A percentile compares a stretch with the other conserved stretches of the same genome.
Conservation (phyloP, 345 rosid genomes). For the Eucalyptus cloeziana region DNA sequence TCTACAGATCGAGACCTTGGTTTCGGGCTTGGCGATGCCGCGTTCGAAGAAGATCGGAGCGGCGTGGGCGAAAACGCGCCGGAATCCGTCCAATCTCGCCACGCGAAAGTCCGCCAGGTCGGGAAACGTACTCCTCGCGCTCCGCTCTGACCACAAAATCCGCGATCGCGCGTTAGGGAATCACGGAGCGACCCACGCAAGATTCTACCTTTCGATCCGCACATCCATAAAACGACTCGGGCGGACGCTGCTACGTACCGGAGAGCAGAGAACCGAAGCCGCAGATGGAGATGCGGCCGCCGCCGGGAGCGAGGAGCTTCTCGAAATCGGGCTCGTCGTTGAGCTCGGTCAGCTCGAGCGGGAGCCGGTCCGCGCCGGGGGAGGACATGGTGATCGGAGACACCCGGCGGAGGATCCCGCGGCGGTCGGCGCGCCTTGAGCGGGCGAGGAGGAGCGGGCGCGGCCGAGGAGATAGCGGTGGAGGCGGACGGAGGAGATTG, state of each 20-base stretch:
- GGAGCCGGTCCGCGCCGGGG: background rate
- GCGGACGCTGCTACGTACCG: slow-evolving; percentile 11
- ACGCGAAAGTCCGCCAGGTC: slow-evolving; percentile 68
- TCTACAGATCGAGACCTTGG: slow-evolving; percentile 36
- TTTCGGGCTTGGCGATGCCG: slow-evolving; percentile 80
- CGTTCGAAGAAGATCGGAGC: slow-evolving; percentile 96
- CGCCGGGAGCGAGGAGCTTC: slow-evolving; percentile 33
- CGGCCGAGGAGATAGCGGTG: background rate
- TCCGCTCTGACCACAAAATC: slow-evolving; percentile 33
- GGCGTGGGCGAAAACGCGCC: slow-evolving; percentile 72
- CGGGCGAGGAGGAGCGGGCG: background rate
- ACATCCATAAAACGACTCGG: background rate
- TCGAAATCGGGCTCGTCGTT: slow-evolving; percentile 49
- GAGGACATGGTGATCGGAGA: background rate
- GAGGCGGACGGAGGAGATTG: background rate
- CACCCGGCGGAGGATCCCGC: slow-evolving; percentile 1
- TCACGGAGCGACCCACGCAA: background rate
- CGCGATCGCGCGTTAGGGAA: background rate
- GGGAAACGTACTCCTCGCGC: slow-evolving; percentile 90
- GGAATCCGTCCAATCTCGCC: slow-evolving; percentile 61
- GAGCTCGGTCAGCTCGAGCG: slow-evolving; percentile 20
- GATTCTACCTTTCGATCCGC: background rate
- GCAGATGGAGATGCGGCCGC: slow-evolving; percentile 71
- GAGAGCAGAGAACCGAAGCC: slow-evolving; percentile 99
- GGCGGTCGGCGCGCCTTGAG: background rate